A percentile compares a stretch with the other conserved stretches of the same genome.
Evolutionary conservation across 140 eudicot species (phyloP).

Genomic region (Erigeron philadelphicus): DNA sequence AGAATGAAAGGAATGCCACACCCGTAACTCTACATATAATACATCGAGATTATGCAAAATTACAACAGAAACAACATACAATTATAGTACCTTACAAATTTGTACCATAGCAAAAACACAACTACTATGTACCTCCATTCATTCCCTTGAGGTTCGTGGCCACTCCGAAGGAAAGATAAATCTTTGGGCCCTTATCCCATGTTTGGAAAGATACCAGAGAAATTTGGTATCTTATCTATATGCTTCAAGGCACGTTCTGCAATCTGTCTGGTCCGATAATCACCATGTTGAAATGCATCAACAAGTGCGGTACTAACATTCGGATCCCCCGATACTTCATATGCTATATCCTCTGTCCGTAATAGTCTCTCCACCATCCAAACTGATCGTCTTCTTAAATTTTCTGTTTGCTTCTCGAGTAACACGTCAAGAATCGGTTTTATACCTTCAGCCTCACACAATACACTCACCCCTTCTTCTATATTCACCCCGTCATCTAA

Average conservation of each 20-base stretch:
- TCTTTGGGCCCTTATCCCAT: slow-evolving; percentile 24
- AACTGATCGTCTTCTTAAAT: slow-evolving; percentile 55
- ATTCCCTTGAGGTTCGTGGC: not conserved
- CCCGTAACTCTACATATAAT: not conserved
- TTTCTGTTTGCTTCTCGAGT: slow-evolving; percentile 66
- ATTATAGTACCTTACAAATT: slow-evolving; percentile 9
- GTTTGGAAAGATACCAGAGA: slow-evolving; percentile 71
- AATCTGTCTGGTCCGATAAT: slow-evolving; percentile 64
- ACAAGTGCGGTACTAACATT: slow-evolving; percentile 69
- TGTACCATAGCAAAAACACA: slow-evolving; percentile 11
- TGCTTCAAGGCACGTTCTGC: slow-evolving; percentile 85
- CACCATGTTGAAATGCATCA: slow-evolving; percentile 77
- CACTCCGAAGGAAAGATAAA: not conserved
- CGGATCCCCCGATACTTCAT: slow-evolving; percentile 56
- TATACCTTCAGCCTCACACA: slow-evolving; percentile 60
- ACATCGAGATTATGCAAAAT: not conserved
- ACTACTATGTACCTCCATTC: slow-evolving; percentile 20
- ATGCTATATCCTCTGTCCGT: slow-evolving; percentile 58
- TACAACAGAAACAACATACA: slow-evolving; percentile 9
- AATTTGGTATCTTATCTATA: slow-evolving; percentile 72
- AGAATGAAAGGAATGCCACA: not conserved
- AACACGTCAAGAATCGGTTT: slow-evolving; percentile 63
- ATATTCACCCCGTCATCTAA: slow-evolving; percentile 74
- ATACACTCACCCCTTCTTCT: slow-evolving; percentile 56
- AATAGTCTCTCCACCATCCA: slow-evolving; percentile 81